Evolutionary conservation across 495 filamentous ascomycete species (phyloP).

Genomic region (Venustampulla echinocandica): DNA sequence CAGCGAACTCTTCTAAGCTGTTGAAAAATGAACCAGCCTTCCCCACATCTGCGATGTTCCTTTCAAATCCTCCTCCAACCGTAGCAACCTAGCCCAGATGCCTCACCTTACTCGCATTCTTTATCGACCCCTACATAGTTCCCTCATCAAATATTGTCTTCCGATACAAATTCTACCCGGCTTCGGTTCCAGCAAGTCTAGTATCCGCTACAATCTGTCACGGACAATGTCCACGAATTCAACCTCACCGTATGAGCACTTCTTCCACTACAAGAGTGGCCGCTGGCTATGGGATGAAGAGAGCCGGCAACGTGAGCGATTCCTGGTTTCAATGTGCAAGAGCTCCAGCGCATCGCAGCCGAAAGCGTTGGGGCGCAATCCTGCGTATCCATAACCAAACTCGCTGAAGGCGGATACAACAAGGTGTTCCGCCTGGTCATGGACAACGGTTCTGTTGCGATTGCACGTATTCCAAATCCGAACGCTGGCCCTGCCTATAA

Average conservation of each 20-base stretch:
- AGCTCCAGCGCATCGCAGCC: conserved; percentile 28
- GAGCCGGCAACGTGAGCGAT: conserved; percentile 29
- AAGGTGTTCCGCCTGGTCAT: conserved; percentile 34
- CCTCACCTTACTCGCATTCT: conserved; percentile 7
- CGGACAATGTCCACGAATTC: conserved; percentile 6
- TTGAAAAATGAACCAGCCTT: neutral
- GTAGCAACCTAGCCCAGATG: neutral
- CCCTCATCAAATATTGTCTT: conserved; percentile 3
- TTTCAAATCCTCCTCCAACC: conserved; percentile 1
- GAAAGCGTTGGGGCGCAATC: conserved; percentile 27
- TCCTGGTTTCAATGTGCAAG: conserved; percentile 27
- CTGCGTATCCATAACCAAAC: conserved; percentile 26
- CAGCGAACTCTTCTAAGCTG: too few species aligned
- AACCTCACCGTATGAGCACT: conserved; percentile 5
- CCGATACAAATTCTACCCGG: conserved; percentile 4
- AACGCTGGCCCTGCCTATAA: conserved; percentile 30
- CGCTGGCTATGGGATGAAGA: conserved; percentile 31
- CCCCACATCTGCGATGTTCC: conserved; percentile 1
- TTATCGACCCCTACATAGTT: conserved; percentile 1
- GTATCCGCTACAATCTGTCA: conserved; percentile 1
- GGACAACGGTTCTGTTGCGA: conserved; percentile 31
- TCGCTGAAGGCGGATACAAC: conserved; percentile 33
- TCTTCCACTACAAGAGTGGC: conserved; percentile 18
- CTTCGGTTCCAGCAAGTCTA: conserved; percentile 2
- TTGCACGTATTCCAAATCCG: conserved; percentile 32